These are phyloP conservation scores for Proliferodiscus dingleyae DNA, from an alignment of 2,329 filamentous ascomycete species.

Conservation along the genomic window DNA sequence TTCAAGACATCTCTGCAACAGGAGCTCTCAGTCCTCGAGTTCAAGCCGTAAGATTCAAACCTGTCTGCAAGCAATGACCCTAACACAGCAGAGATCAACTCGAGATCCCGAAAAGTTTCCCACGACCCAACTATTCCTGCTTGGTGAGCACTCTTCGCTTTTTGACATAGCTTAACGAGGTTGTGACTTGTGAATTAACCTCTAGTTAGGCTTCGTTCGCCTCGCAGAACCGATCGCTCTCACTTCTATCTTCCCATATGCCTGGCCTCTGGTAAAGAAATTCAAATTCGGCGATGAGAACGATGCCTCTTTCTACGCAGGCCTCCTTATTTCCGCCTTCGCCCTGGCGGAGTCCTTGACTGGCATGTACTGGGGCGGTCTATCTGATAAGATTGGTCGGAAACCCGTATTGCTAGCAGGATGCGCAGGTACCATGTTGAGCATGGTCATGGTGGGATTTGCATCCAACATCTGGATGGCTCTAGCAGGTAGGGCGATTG, in stretches of 20 bases:
- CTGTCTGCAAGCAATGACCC: slow-evolving; percentile 22
- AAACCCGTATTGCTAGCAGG: slow-evolving; percentile 82
- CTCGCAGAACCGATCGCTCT: slow-evolving; percentile 89
- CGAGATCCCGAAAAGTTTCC: slow-evolving; percentile 73
- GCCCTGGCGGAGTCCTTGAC: slow-evolving; percentile 77
- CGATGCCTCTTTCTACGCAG: slow-evolving; percentile 84
- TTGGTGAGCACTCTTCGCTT: slow-evolving; percentile 54
- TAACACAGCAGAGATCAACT: slow-evolving; percentile 30
- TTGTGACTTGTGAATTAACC: slow-evolving; percentile 11
- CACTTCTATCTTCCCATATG: slow-evolving; percentile 90
- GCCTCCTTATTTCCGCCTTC: slow-evolving; percentile 81
- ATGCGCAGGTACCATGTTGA: slow-evolving; percentile 76
- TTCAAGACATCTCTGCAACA: slow-evolving; percentile 1
- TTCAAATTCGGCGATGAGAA: slow-evolving; percentile 66
- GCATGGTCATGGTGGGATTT: slow-evolving; percentile 78
- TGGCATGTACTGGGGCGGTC: slow-evolving; percentile 80
- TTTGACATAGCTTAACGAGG: slow-evolving; percentile 1
- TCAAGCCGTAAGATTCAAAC: slow-evolving; percentile 21
- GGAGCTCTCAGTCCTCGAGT: slow-evolving; percentile 14
- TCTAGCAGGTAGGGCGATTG: slow-evolving; percentile 67
- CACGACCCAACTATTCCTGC: slow-evolving; percentile 72
- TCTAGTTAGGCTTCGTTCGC: slow-evolving; percentile 71
- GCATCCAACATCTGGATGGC: slow-evolving; percentile 81
- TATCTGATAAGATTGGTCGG: slow-evolving; percentile 77
- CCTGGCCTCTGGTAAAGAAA: slow-evolving; percentile 75